Evolutionary conservation across 208 protist genomes (phyloP).

Genomic region (Phytomonas serpens): DNA sequence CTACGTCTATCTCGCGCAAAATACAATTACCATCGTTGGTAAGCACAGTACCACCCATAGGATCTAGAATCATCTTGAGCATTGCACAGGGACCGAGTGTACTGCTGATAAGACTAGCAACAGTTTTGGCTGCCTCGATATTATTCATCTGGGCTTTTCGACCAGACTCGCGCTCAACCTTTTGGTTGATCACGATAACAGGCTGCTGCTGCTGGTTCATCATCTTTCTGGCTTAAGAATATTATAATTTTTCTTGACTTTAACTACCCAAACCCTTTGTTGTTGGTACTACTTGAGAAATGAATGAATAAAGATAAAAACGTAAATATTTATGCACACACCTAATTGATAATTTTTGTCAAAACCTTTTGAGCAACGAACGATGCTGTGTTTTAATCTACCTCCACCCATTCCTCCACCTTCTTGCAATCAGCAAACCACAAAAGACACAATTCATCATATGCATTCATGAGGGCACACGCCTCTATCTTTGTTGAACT

Average conservation of each 20-base stretch:
- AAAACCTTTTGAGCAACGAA: background rate
- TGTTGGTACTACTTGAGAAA: conserved; percentile 4
- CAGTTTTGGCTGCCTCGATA: conserved; percentile 97
- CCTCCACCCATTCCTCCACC: background rate
- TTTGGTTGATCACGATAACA: conserved; percentile 92
- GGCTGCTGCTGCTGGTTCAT: conserved; percentile 67
- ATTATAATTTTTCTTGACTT: conserved; percentile 6
- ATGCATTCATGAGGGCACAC: background rate
- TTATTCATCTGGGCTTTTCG: conserved; percentile 98
- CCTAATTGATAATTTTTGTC: background rate
- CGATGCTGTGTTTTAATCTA: background rate
- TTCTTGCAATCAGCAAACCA: background rate
- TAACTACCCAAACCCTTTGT: background rate
- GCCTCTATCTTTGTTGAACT: background rate
- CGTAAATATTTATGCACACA: conserved; percentile 2
- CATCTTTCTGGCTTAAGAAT: background rate
- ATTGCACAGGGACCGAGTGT: conserved; percentile 99
- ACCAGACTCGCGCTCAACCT: conserved; percentile 95
- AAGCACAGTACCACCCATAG: conserved; percentile 99
- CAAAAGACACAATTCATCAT: background rate
- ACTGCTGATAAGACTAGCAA: conserved; percentile 99
- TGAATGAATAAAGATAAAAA: conserved; percentile 12
- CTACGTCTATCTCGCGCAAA: conserved; percentile 99
- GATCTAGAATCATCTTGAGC: conserved; percentile 99
- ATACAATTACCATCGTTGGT: conserved; percentile 99